Percentiles rank a stretch among this genome's conserved stretches.
Evolutionary conservation across 495 filamentous ascomycete species (phyloP).

Genomic region (Talaromyces borbonicus): DNA sequence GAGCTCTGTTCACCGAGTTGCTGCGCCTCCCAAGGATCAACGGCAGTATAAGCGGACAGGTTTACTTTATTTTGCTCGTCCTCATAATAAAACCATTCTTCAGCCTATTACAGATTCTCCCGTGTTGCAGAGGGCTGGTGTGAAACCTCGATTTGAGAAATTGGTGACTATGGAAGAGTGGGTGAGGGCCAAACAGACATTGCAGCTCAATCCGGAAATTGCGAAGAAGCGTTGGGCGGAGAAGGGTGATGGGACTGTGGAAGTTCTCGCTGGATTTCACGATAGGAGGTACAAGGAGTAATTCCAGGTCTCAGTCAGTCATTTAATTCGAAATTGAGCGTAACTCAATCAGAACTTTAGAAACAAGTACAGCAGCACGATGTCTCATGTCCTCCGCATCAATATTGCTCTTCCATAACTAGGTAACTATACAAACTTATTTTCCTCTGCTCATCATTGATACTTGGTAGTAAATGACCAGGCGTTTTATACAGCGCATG

Average conservation of each 20-base stretch:
- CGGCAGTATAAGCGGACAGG: constrained; percentile 35
- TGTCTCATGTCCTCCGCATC: too few species aligned
- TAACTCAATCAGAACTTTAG: too few species aligned
- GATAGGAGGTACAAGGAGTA: constrained; percentile 5
- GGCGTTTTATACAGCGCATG: background rate
- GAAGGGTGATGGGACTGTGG: constrained; percentile 5
- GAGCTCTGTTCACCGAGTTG: constrained; percentile 39
- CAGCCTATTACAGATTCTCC: constrained; percentile 6
- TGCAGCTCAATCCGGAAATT: constrained; percentile 5
- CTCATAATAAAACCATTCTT: constrained; percentile 17
- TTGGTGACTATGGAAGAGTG: constrained; percentile 6
- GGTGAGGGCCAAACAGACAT: constrained; percentile 7
- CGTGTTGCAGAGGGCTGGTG: background rate
- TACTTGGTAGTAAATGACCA: background rate
- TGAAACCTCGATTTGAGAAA: constrained; percentile 3
- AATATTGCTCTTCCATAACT: too few species aligned
- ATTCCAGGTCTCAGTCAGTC: too few species aligned
- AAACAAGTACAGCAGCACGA: too few species aligned
- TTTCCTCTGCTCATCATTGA: background rate
- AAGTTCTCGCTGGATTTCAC: constrained; percentile 4
- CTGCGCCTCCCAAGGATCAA: constrained; percentile 38
- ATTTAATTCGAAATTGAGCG: too few species aligned
- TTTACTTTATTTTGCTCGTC: constrained; percentile 40
- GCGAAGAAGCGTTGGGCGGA: constrained; percentile 6
- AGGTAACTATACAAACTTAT: too few species aligned